Evolutionary conservation across 2,329 filamentous ascomycete genomes (phyloP), one percentile per base, ranked within the genome.

Genomic region (Albifimbria verrucaria): DNA sequence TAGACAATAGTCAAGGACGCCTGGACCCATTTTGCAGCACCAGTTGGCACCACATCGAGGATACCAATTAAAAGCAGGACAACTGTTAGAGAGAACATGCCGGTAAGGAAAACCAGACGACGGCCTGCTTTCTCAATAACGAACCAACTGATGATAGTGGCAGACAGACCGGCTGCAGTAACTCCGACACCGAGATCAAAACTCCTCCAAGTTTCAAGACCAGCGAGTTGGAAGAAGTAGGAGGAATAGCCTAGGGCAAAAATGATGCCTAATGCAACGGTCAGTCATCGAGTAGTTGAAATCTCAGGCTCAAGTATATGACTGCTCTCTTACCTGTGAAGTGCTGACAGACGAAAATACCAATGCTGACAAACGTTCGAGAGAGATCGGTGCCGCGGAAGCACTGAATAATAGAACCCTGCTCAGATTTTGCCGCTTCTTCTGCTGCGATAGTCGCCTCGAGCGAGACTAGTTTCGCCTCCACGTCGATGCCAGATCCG

Each of bases 351-450:
- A 51, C 52, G 55, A 60, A 53, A 26, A 57, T 57, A 18, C 52
- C 55, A 28, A 60, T 47, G n/a, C 56, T 59, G 28, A 60, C 57
- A 42, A 60, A 55, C 42, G 58, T 60, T 9, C 58, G 57, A 12
- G 57, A 53, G 9, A 60, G 36, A 52, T 60, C 59, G 41, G 57
- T 56, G 47, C 57, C 57, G 32, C 58, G 57, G 55, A 60, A 60
- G 49, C 58, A 60, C 41, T 44, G 17, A 10, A 17, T n/a, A n/a
- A 22, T 28, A 18, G 22, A 15, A 12, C 17, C 15, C 6, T 15
- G 18, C 20, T 44, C 42, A 24, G 17, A 28, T 21, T 48, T 51
- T 25, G 50, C 51, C 4, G 47, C 42, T 24, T 52, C 53, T 25
- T 50, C 51, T 4, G 47, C 42, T 24, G 52, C 53, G 26, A 55